Percentiles rank a stretch among this genome's conserved stretches.
These are phyloP conservation scores for Cyclostephanos invisitatus DNA, from an alignment of 108 stramenopile species.

Conservation along the genomic window DNA sequence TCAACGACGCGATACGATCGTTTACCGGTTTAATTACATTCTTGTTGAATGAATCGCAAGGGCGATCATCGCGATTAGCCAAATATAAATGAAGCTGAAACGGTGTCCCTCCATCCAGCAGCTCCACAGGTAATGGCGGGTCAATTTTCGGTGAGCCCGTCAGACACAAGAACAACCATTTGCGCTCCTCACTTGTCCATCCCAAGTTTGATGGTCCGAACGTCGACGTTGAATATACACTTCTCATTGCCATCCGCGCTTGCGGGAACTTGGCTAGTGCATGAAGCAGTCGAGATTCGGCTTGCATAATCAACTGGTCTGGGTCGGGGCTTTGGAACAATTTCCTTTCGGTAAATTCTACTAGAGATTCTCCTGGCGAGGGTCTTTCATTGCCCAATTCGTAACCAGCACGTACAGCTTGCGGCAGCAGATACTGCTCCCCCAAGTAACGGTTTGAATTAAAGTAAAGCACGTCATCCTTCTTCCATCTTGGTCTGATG, in stretches of 20 bases:
- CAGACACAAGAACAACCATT: constrained; percentile 72
- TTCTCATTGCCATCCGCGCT: constrained; percentile 57
- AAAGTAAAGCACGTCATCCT: constrained; percentile 58
- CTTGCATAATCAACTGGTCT: constrained; percentile 38
- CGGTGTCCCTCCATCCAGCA: constrained; percentile 43
- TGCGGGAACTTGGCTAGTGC: constrained; percentile 54
- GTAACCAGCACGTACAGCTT: constrained; percentile 60
- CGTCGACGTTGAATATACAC: constrained; percentile 50
- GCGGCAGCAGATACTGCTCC: constrained; percentile 51
- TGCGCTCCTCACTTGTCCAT: constrained; percentile 65
- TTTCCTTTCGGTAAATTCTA: constrained; percentile 44
- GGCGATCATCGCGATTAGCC: constrained; percentile 42
- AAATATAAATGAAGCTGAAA: constrained; percentile 36
- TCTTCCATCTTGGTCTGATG: constrained; percentile 7
- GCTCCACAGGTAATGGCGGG: constrained; percentile 36
- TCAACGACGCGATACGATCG: constrained; percentile 5
- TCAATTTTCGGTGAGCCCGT: constrained; percentile 46
- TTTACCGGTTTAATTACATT: not conserved
- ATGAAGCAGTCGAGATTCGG: constrained; percentile 60
- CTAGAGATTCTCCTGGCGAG: constrained; percentile 27
- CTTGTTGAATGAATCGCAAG: constrained; percentile 47
- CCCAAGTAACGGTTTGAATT: constrained; percentile 79
- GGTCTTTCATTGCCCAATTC: constrained; percentile 19
- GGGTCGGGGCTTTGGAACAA: constrained; percentile 43
- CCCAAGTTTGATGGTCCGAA: constrained; percentile 48